Base-by-base conservation (phyloP, 2,329 filamentous ascomycete species). In the Xylariaceae sp. region DNA sequence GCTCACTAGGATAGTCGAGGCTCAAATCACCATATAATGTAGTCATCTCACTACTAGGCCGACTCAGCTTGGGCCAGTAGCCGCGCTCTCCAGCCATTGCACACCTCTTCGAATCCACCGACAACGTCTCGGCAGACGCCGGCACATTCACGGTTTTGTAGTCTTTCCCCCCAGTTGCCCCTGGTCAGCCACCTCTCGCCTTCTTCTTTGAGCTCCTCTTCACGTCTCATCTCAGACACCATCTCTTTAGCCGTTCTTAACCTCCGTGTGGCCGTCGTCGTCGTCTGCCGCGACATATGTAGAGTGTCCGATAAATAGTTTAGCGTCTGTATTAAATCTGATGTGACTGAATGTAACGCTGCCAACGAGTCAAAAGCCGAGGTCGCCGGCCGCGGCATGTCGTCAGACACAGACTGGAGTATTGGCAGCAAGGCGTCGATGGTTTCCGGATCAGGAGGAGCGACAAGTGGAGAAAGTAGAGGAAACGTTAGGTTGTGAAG, bases 221-320 rank as follows among this genome's bases (percentile, higher is more conserved):
- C 95, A 56, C 86, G 85, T 62, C 88, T 85, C 79, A 97, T 88
- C 67, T 97, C 94, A 2, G 87, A 85, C 1, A 98, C 88, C 59
- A 96, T 85, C 71, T 96, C 93, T 66, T 89, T 90, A 6, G 91
- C 92, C 31, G 87, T 90, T 65, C 89, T 88, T 48, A 99, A 78
- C 40, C 92, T 85, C 53, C 95, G 82, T 2, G 89, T 87, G 1
- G 94, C 95, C 8, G 89, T 89, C 3, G 87, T 89, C 0, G 91
- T 95, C 1, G 91, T 90, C 74, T 98, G 94, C 11, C 92, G 87
- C 28, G 90, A 92, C 88, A 98, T 96, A 74, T 98, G 94, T 29
- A 99, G 81, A 3, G 91, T 93, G 72, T 99, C 95, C 6, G 91
- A 92, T 4, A 99, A 81, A 64, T 92, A 89, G 66, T 91, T 92